Conservation (phyloP, 176 grass and related monocot genomes). For the Zizania latifolia region DNA sequence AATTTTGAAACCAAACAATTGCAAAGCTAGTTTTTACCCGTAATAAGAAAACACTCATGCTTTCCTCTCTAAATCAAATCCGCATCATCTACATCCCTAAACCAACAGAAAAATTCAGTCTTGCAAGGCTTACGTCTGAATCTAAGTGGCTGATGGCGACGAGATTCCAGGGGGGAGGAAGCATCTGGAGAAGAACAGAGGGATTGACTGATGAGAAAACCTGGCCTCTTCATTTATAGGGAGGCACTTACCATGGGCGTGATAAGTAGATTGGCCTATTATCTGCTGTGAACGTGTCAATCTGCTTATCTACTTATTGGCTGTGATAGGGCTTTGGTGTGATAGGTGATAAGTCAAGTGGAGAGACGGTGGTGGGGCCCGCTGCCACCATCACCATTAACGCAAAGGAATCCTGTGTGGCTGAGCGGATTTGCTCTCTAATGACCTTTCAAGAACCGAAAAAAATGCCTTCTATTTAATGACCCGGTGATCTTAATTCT, state of each 20-base stretch:
- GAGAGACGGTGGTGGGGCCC: neutral
- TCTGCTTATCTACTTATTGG: neutral
- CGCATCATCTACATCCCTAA: too few relatives aligned
- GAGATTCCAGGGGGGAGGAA: too few relatives aligned
- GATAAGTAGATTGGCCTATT: rapidly evolving
- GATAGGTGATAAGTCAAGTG: neutral
- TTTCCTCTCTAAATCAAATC: too few relatives aligned
- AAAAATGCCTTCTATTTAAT: slow-evolving; percentile 1
- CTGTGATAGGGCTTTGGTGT: neutral
- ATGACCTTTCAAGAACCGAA: neutral
- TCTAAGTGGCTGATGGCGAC: too few relatives aligned
- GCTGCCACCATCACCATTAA: slow-evolving; percentile 25
- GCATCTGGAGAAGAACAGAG: too few relatives aligned
- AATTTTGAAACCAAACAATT: too few relatives aligned
- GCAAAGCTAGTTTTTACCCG: too few relatives aligned
- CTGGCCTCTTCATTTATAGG: too few relatives aligned
- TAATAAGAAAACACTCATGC: too few relatives aligned
- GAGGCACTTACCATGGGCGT: neutral
- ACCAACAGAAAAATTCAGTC: too few relatives aligned
- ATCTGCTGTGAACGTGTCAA: neutral
- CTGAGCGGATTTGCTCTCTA: slow-evolving; percentile 35
- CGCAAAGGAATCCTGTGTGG: slow-evolving; percentile 1
- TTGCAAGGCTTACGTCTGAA: too few relatives aligned
- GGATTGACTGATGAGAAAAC: too few relatives aligned
- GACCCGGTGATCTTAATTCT: neutral